Conservation (phyloP, 2,329 filamentous ascomycete genomes). For the Ramularia collo-cygni region DNA sequence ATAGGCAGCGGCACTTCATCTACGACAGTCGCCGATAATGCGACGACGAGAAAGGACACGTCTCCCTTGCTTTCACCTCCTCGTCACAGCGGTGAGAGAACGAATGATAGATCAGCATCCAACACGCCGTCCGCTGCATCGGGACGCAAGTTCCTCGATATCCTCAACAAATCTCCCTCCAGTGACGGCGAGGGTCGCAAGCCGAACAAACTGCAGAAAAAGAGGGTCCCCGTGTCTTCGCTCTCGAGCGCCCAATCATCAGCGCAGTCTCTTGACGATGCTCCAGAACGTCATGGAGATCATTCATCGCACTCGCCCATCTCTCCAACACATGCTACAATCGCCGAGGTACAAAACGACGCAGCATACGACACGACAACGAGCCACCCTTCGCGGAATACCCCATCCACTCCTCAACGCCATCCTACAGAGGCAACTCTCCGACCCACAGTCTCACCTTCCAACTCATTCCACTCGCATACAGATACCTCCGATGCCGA, state of each 20-base stretch:
- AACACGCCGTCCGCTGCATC: constrained; percentile 19
- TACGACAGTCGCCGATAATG: constrained; percentile 23
- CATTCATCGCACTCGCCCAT: constrained; percentile 24
- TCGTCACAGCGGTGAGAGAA: constrained; percentile 16
- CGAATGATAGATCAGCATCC: constrained; percentile 23
- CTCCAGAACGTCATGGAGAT: constrained; percentile 9
- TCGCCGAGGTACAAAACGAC: constrained; percentile 4
- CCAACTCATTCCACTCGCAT: constrained; percentile 67
- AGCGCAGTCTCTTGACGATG: constrained; percentile 55
- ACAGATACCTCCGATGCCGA: constrained; percentile 81
- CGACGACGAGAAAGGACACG: constrained; percentile 28
- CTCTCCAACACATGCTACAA: constrained; percentile 19
- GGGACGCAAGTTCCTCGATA: constrained; percentile 46
- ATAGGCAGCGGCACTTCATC: constrained; percentile 26
- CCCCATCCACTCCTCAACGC: constrained; percentile 61
- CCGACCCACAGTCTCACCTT: constrained; percentile 64
- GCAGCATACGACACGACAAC: constrained; percentile 1
- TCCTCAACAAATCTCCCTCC: constrained; percentile 65
- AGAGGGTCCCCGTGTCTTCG: constrained; percentile 65
- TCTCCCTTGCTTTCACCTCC: constrained; percentile 31
- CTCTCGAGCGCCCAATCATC: constrained; percentile 90
- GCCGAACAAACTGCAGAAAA: constrained; percentile 90
- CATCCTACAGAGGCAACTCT: constrained; percentile 54
- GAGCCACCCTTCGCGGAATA: constrained; percentile 30
- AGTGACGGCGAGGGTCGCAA: constrained; percentile 50